phyloP scores from a whole-genome alignment of 179 eudicot genomes.

The Amaranthus tricolor region DNA sequence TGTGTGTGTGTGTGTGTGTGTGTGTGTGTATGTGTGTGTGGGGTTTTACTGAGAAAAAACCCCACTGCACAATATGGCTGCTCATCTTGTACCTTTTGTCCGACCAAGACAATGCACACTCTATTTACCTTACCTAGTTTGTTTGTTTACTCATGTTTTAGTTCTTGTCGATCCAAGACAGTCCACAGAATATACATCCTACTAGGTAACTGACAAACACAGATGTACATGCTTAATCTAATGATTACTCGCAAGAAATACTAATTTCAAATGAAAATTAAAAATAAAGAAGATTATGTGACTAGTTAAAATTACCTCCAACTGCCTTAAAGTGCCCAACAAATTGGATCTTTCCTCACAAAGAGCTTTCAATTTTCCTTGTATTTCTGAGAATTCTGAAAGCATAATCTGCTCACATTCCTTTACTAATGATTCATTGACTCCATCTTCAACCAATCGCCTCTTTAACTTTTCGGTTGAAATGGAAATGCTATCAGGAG shows the following conservation, averaged over 20 bases:
- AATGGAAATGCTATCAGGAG: constrained; percentile 51
- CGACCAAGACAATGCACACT: too few species aligned
- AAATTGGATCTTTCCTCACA: constrained; percentile 67
- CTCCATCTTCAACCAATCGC: constrained; percentile 69
- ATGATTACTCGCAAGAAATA: not conserved
- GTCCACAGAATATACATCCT: not conserved
- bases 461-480: constrained; percentile 70
- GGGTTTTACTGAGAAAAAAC: too few species aligned
- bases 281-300: not conserved
- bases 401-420: constrained; percentile 93
- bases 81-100: too few species aligned
- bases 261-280: not conserved
- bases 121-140: too few species aligned
- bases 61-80: too few species aligned
- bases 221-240: not conserved
- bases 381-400: constrained; percentile 62
- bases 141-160: too few species aligned
- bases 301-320: constrained; percentile 52
- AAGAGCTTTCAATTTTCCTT: constrained; percentile 59
- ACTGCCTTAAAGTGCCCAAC: constrained; percentile 75
- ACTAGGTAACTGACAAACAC: not conserved
- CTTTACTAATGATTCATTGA: constrained; percentile 56
- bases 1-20: too few species aligned
- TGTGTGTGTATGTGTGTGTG: too few species aligned
- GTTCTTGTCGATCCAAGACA: not conserved